These are phyloP conservation scores for Neurospora sp. DNA, from an alignment of 495 filamentous ascomycete genomes.

Conservation along the genomic window DNA sequence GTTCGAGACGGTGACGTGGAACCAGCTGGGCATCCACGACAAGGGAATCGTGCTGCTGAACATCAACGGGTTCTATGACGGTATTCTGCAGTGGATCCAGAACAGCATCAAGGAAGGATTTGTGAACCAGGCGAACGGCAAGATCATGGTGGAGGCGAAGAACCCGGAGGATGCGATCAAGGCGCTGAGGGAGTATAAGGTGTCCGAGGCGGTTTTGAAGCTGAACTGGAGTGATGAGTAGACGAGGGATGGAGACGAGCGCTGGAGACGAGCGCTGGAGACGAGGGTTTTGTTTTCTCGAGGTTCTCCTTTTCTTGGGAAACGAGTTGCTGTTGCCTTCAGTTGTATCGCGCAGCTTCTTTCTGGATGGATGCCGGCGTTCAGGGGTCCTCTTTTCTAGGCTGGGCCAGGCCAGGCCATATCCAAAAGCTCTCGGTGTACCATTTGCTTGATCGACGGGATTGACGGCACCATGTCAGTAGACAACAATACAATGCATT, in stretches of 20 bases:
- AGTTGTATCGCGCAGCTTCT: not conserved
- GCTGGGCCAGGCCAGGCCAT: not conserved
- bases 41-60: constrained; percentile 74
- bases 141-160: constrained; percentile 69
- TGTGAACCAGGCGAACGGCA: constrained; percentile 53
- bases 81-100: constrained; percentile 70
- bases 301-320: not conserved
- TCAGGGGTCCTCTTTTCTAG: not conserved
- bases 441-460: not conserved
- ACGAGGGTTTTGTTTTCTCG: not conserved
- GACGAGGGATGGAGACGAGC: not conserved
- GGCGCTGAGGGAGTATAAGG: constrained; percentile 62
- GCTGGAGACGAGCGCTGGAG: not conserved
- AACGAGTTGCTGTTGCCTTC: not conserved
- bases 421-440: not conserved
- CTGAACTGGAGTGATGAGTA: constrained; percentile 72
- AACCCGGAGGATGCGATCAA: constrained; percentile 60
- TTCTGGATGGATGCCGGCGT: not conserved
- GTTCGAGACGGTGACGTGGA: constrained; percentile 96
- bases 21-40: constrained; percentile 88
- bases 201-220: constrained; percentile 61
- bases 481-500: not conserved
- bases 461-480: not conserved
- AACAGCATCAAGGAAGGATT: constrained; percentile 71
- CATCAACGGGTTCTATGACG: constrained; percentile 84